Evolutionary conservation across 1,284 basidiomycete genomes (phyloP).

Genomic region (Cutaneotrichosporon sp.): DNA sequence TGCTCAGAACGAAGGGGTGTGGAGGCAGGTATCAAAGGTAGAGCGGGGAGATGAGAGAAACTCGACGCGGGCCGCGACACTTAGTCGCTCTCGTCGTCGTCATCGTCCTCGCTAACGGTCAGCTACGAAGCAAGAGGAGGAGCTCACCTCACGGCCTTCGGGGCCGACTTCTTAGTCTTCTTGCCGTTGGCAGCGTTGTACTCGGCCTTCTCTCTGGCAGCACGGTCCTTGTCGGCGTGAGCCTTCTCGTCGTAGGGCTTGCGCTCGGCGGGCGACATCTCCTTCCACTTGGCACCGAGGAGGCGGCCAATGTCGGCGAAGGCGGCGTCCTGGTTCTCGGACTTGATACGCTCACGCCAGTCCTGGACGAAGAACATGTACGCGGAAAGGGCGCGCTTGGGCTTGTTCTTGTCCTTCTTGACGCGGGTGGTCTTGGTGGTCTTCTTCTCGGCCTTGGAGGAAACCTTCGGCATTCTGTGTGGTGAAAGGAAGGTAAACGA

Average conservation of each 20-base stretch:
- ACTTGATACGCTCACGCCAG: conserved; percentile 90
- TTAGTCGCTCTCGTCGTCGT: conserved; percentile 13
- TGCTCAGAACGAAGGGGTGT: conserved; percentile 1
- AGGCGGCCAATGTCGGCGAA: conserved; percentile 92
- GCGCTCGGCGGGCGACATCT: conserved; percentile 76
- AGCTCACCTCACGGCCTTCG: conserved; percentile 23
- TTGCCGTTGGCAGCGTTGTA: conserved; percentile 56
- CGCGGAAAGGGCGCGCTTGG: conserved; percentile 71
- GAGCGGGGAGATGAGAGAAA: neutral
- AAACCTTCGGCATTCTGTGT: conserved; percentile 62
- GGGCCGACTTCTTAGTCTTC: conserved; percentile 22
- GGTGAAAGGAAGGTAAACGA: conserved; percentile 4
- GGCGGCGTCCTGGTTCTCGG: conserved; percentile 88
- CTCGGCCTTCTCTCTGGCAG: conserved; percentile 59
- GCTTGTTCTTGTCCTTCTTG: conserved; percentile 52
- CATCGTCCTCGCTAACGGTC: conserved; percentile 14
- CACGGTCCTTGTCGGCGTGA: conserved; percentile 75
- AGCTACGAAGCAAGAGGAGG: neutral
- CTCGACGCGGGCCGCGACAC: neutral
- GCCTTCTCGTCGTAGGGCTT: conserved; percentile 93
- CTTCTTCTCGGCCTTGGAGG: conserved; percentile 66
- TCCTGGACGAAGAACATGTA: conserved; percentile 99
- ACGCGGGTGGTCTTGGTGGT: conserved; percentile 61
- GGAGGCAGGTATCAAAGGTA: conserved; percentile 1
- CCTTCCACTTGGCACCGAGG: conserved; percentile 87